Evolutionary conservation across 176 grass and related monocot genomes (phyloP).

Genomic region (Lolium perenne): DNA sequence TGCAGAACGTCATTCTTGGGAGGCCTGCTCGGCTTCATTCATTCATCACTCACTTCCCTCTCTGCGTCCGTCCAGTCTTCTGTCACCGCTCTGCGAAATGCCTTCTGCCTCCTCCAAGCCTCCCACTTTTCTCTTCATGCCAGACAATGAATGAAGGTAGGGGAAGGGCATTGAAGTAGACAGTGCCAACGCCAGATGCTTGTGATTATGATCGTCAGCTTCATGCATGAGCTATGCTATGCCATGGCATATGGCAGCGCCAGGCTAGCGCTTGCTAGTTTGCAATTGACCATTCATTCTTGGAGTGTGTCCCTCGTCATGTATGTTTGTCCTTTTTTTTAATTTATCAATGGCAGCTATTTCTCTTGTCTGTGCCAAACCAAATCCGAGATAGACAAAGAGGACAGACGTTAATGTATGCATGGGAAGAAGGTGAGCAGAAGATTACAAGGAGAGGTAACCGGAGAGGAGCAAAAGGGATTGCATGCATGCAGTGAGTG

Average conservation of each 20-base stretch:
- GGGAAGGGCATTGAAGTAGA: slow-evolving; percentile 24
- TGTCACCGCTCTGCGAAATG: slow-evolving; percentile 57
- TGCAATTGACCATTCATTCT: slow-evolving; percentile 28
- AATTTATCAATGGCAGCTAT: no score
- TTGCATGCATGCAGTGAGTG: neutral
- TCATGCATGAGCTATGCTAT: neutral
- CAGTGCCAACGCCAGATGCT: slow-evolving; percentile 13
- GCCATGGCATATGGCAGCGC: neutral
- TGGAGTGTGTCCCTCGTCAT: neutral
- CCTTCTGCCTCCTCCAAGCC: slow-evolving; percentile 54
- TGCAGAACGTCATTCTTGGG: slow-evolving; percentile 43
- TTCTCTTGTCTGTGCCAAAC: no score
- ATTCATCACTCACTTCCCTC: neutral
- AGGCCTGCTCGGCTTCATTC: slow-evolving; percentile 24
- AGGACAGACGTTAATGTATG: neutral
- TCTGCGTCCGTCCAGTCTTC: slow-evolving; percentile 27
- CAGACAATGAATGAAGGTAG: slow-evolving; percentile 29
- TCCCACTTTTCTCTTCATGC: neutral
- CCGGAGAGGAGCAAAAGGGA: neutral
- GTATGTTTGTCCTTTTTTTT: neutral
- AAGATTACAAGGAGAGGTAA: slow-evolving; percentile 4
- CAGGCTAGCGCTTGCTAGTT: neutral
- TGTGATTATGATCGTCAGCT: neutral
- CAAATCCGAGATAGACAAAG: neutral
- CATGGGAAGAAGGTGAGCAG: slow-evolving; percentile 4